Percentiles rank a stretch among this genome's conserved stretches.
Conservation (phyloP, 495 filamentous ascomycete species). For the Chlorociboria aeruginascens region DNA sequence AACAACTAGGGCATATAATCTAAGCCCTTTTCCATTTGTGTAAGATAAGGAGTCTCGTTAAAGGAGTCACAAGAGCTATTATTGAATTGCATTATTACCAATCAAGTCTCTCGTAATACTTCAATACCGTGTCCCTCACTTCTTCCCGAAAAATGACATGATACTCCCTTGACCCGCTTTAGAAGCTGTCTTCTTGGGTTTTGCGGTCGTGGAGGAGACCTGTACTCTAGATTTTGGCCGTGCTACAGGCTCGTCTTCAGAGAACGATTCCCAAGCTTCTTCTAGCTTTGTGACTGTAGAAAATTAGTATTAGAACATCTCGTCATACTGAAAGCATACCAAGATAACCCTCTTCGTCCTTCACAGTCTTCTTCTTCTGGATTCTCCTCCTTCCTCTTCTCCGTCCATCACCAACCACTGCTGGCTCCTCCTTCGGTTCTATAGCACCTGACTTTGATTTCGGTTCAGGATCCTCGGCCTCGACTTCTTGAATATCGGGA, state of each 20-base stretch:
- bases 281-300: conserved; percentile 80
- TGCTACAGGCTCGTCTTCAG: conserved; percentile 62
- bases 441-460: conserved; percentile 9
- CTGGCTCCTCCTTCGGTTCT: conserved; percentile 22
- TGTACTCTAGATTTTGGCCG: conserved; percentile 44
- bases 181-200: conserved; percentile 45
- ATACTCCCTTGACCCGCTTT: conserved; percentile 75
- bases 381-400: conserved; percentile 71
- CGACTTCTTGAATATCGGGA: background rate
- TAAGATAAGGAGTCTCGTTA: too few relatives aligned
- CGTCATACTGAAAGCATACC: conserved; percentile 39
- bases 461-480: background rate
- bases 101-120: too few relatives aligned
- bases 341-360: conserved; percentile 90
- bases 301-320: background rate
- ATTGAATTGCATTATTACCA: too few relatives aligned
- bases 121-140: conserved; percentile 25
- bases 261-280: conserved; percentile 87
- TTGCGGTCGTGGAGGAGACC: conserved; percentile 21
- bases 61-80: too few relatives aligned
- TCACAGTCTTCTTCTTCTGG: conserved; percentile 78
- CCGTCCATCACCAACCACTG: conserved; percentile 45
- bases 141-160: conserved; percentile 91
- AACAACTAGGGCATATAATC: too few relatives aligned
- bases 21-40: too few relatives aligned